A percentile compares a stretch with the other conserved stretches of the same genome.
These are phyloP conservation scores for Ustilago bromivora DNA, from an alignment of 1,284 basidiomycete genomes.

Conservation along the genomic window DNA sequence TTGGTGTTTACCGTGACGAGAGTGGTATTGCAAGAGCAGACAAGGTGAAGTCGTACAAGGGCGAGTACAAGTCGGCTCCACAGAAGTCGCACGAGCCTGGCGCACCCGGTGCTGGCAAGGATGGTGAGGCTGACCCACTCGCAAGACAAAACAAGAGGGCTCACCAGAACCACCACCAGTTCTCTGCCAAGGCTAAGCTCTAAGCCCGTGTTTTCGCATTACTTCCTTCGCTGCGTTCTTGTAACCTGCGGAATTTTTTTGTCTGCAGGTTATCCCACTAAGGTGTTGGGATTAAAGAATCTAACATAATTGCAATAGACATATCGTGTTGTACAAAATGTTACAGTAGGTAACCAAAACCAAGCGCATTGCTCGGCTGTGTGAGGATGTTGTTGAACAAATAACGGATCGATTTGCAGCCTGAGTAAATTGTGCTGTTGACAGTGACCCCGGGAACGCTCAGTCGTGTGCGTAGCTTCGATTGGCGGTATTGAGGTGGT, in stretches of 20 bases:
- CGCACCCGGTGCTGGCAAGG: constrained; percentile 53
- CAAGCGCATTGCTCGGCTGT: too few relatives aligned
- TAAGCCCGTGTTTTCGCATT: constrained; percentile 6
- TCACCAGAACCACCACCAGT: constrained; percentile 8
- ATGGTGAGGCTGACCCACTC: constrained; percentile 49
- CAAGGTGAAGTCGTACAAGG: constrained; percentile 57
- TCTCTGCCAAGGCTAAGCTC: constrained; percentile 40
- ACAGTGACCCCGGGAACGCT: too few relatives aligned
- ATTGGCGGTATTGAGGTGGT: too few relatives aligned
- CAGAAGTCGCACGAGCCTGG: constrained; percentile 54
- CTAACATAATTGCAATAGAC: constrained; percentile 22
- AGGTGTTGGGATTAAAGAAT: too few relatives aligned
- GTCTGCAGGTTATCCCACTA: too few relatives aligned
- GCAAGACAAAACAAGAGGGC: constrained; percentile 46
- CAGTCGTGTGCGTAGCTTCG: too few relatives aligned
- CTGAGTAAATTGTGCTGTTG: too few relatives aligned
- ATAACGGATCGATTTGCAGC: not conserved
- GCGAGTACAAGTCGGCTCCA: constrained; percentile 65
- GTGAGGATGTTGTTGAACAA: too few relatives aligned
- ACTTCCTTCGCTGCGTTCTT: constrained; percentile 11
- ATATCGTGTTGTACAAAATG: constrained; percentile 13
- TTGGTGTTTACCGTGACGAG: constrained; percentile 69
- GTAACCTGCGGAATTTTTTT: not conserved
- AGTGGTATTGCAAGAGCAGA: constrained; percentile 64
- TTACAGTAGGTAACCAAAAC: not conserved